These are phyloP conservation scores for Aquilaria yunnanensis DNA, from an alignment of 345 rosid genomes.

Conservation along the genomic window DNA sequence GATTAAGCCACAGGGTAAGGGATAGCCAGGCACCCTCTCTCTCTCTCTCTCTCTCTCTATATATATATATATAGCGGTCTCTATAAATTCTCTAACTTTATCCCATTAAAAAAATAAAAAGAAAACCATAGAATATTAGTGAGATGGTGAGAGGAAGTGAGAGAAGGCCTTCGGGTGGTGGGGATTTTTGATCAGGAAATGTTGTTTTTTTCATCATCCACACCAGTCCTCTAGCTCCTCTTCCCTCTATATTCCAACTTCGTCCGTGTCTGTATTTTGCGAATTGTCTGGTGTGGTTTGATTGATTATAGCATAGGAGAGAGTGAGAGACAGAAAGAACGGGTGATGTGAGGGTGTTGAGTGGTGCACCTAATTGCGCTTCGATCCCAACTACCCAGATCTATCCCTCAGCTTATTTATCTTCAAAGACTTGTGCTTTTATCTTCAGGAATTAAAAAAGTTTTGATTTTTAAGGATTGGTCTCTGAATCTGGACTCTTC, in stretches of 20 bases:
- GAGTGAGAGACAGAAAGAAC: too few relatives aligned
- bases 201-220: background rate
- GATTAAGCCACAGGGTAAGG: too few relatives aligned
- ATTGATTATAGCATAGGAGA: background rate
- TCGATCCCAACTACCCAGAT: slow-evolving; percentile 33
- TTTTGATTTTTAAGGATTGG: slow-evolving; percentile 30
- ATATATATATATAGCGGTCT: too few relatives aligned
- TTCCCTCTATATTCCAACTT: background rate
- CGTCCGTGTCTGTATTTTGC: background rate
- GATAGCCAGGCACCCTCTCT: too few relatives aligned
- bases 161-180: too few relatives aligned
- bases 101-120: too few relatives aligned
- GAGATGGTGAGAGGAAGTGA: too few relatives aligned
- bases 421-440: background rate
- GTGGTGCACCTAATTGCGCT: slow-evolving; percentile 21
- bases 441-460: background rate
- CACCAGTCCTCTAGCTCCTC: background rate
- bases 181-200: too few relatives aligned
- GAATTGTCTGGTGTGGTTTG: background rate
- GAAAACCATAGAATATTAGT: too few relatives aligned
- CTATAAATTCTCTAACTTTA: too few relatives aligned
- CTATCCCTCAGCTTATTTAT: slow-evolving; percentile 14
- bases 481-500: slow-evolving; percentile 39
- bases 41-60: too few relatives aligned
- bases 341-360: slow-evolving; percentile 5